Conservation (phyloP, 2,329 filamentous ascomycete genomes). For the Chrysosporium queenslandicum region DNA sequence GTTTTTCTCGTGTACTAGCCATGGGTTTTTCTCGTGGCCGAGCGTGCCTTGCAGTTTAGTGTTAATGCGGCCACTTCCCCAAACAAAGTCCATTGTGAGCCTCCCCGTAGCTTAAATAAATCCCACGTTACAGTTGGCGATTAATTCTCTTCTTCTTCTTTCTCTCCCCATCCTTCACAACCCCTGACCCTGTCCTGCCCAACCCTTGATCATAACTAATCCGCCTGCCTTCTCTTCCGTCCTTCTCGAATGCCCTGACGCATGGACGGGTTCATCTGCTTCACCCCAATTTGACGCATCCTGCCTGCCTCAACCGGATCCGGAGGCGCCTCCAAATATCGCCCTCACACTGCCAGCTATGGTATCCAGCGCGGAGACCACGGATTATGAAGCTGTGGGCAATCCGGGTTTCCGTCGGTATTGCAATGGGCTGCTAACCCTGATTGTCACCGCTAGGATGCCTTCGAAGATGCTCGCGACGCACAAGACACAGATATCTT, state of each 20-base stretch:
- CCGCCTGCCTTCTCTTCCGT: background rate
- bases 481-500: conserved; percentile 21
- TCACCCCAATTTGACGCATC: conserved; percentile 4
- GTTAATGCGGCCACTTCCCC: conserved; percentile 1
- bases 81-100: conserved; percentile 4
- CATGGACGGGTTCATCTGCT: conserved; percentile 5
- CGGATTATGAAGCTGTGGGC: conserved; percentile 36
- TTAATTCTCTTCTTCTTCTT: background rate
- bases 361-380: conserved; percentile 33
- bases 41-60: background rate
- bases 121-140: conserved; percentile 2
- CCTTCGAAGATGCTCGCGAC: conserved; percentile 74
- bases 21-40: too few species aligned
- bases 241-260: background rate
- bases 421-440: conserved; percentile 12
- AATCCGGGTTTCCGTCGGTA: conserved; percentile 1
- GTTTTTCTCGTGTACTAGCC: too few species aligned
- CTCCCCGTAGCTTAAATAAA: background rate
- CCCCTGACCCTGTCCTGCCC: conserved; percentile 4
- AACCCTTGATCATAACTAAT: background rate
- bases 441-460: conserved; percentile 46
- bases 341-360: conserved; percentile 21
- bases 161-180: background rate
- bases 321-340: background rate
- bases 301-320: background rate